Evolutionary conservation across 163 green algal genomes (phyloP), one percentile per base, ranked within the genome.

Genomic region (Smithsoniella earleae): DNA sequence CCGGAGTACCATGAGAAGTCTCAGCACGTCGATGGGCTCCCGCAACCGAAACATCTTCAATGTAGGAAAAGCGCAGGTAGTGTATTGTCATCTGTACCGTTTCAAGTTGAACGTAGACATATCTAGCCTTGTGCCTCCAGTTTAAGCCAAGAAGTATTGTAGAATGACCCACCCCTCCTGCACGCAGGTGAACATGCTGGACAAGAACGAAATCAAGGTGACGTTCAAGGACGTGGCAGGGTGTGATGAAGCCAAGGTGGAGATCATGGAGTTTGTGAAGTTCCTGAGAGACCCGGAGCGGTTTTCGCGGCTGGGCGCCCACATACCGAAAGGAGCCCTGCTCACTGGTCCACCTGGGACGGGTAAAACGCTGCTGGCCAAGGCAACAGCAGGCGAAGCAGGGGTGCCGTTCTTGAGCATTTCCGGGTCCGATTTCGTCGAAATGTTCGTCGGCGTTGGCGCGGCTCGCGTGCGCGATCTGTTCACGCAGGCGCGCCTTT

Each of bases 251-350:
- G 89, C 89, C 27, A 95, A 96, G 84, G 64, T 79, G 22, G 94
- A 99, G 83, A 90, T 98, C 76, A 95, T 96, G 87, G 94, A 99
- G 88, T 97, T 99, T 86, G 92, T 98, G 18, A 89, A 95, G 75
- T 98, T 98, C 73, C 75, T 98, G 44, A 93, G 95, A 77, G 83
- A 86, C 34, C 89, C 90, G 0, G 77, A 84, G 65, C 94, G 92
- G 79, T 94, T 95, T 79, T 85, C 87, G 79, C 82, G 92, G 46
- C 84, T 97, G 66, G 91, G 91, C 0, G 92, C 91, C 28, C 91
- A 91, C 73, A 96, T 98, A 66, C 92, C 91, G 38, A 93, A 91
- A 78, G 87, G 82, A 88, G 89, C 90, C n/a, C 84, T 96, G 43
- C 81, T 96, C 38, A 85, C 92, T 31, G 78, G 77, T 27, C 65